Percentiles rank a stretch among this genome's conserved stretches.
Evolutionary conservation across 2,329 filamentous ascomycete species (phyloP).

Genomic region (Setomelanomma holmii): DNA sequence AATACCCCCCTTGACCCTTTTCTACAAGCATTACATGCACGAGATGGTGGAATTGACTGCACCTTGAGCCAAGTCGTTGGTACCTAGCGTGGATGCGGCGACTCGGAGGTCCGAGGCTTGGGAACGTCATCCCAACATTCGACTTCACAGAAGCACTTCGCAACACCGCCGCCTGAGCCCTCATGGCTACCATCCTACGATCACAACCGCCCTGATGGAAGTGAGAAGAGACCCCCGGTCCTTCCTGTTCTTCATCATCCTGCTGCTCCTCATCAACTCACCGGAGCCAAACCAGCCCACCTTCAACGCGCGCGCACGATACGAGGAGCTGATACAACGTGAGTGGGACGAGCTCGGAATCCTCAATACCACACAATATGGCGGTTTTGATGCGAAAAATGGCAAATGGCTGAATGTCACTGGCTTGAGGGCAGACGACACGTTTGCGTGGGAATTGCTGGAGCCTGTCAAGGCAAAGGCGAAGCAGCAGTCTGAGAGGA

Average conservation of each 20-base stretch:
- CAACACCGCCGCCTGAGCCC: constrained; percentile 9
- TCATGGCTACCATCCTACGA: constrained; percentile 30
- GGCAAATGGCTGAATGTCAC: constrained; percentile 66
- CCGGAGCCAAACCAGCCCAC: constrained; percentile 43
- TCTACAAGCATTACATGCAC: too few relatives aligned
- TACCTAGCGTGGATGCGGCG: constrained; percentile 6
- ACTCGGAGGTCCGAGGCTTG: constrained; percentile 15
- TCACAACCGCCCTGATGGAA: constrained; percentile 43
- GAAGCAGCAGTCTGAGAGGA: constrained; percentile 59
- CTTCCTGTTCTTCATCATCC: constrained; percentile 47
- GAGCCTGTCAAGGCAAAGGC: constrained; percentile 70
- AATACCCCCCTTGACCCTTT: constrained; percentile 43
- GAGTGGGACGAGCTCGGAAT: constrained; percentile 60
- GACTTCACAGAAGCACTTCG: not conserved
- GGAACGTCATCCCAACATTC: constrained; percentile 11
- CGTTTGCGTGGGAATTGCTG: constrained; percentile 79
- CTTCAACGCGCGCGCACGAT: constrained; percentile 42
- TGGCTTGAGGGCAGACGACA: constrained; percentile 76
- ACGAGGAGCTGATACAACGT: constrained; percentile 57
- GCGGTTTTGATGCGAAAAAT: constrained; percentile 56
- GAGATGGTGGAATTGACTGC: too few relatives aligned
- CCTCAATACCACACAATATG: constrained; percentile 47
- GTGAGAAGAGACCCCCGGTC: constrained; percentile 45
- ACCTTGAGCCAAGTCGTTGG: too few relatives aligned
- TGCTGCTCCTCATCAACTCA: constrained; percentile 48